Base-by-base conservation (phyloP, 495 filamentous ascomycete species). In the Tuber indicum region DNA sequence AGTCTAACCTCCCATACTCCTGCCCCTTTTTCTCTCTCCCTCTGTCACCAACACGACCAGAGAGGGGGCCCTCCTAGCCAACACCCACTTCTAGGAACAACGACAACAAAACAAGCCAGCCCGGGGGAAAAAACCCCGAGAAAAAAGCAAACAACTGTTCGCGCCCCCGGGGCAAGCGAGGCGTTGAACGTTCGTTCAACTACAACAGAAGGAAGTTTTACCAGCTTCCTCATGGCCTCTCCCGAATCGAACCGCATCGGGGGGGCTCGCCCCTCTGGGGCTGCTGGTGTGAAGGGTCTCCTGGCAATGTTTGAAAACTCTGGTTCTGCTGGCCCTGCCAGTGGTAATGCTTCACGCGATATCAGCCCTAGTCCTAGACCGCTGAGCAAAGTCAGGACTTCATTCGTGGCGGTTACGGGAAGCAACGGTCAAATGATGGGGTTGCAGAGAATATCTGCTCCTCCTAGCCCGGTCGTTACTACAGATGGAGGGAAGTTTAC, bases 261-360 rank as follows among this genome's bases (percentile, higher is more conserved):
- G 42, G 79, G 74, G 39, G 49, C 78, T 75, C 79, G 79, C 43
- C 74, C 79, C 52, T 71, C 79, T 44, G 81, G 81, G 45, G 70
- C 75, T 21, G 81, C 76, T 39, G 81, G 82, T 41, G 82, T 83
- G 39, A 83, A 81, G 46, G 79, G 79, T 70, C 74, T 83, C 6
- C 82, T 79, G 9, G 82, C 82, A 62, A 83, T 83, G 82, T 83
- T 83, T 47, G 82, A 83, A 76, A 79, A 83, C 52, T 78, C 82
- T 7, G 72, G 74, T 21, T 77, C 77, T 17, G 72, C 78, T 71
- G 70, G 79, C 45, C 42, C 76, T 23, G 75, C 79, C 44, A 47
- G 75, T 42, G 45, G 62, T 26, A 81, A 72, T 47, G 46, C 74
- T 36, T 72, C 69, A 74, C 81, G 78, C 44, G 81, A 83, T 46